Conservation (phyloP, 306 rosid species). For the Rosa persica region DNA sequence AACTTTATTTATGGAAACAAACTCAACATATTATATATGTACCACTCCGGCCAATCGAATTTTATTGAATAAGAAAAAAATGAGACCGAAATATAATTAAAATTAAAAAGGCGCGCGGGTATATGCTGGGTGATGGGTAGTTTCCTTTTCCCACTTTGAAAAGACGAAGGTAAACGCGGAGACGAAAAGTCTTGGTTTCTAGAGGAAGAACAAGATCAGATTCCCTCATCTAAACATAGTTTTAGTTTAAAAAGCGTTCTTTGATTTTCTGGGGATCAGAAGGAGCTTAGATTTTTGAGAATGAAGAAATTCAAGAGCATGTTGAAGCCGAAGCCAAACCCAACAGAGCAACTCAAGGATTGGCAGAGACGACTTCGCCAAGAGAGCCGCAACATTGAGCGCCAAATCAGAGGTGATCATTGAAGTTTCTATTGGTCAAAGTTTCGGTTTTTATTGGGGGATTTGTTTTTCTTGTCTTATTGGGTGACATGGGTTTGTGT, state of each 20-base stretch:
- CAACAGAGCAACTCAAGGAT: conserved; percentile 68
- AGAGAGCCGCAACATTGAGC: conserved; percentile 86
- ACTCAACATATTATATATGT: no score
- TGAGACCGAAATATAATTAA: neutral
- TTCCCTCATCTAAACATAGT: neutral
- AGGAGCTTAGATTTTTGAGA: neutral
- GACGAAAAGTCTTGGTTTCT: conserved; percentile 7
- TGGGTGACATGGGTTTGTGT: conserved; percentile 12
- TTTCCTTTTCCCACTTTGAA: neutral
- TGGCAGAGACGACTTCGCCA: conserved; percentile 93
- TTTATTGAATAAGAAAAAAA: no score
- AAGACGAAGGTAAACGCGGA: conserved; percentile 5
- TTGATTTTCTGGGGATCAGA: neutral
- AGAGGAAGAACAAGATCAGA: neutral
- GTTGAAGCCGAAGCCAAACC: conserved; percentile 68
- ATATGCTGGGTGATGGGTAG: neutral
- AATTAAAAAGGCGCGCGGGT: neutral
- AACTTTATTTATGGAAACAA: no score
- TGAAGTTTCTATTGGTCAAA: conserved; percentile 9
- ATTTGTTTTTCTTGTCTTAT: neutral
- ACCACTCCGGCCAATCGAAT: no score
- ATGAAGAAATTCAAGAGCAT: conserved; percentile 80
- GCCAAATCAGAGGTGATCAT: conserved; percentile 78
- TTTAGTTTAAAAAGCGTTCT: neutral
- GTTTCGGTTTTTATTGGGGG: neutral